A percentile compares a stretch with the other conserved stretches of the same genome.
These are phyloP conservation scores for Tillandsia fasciculata DNA, from an alignment of 176 grass and related monocot species.

Conservation along the genomic window DNA sequence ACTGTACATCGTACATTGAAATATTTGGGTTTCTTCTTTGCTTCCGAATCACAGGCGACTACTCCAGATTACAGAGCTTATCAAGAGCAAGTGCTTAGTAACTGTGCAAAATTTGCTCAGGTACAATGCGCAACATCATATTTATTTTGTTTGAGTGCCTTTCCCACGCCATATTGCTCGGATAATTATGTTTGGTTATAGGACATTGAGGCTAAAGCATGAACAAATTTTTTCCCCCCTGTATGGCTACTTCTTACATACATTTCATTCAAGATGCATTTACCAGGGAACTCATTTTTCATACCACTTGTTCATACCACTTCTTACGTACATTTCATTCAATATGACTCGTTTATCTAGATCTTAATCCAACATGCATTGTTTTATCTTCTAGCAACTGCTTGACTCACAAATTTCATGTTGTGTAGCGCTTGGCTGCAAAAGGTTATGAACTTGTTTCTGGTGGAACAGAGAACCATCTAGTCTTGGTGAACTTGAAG, in stretches of 20 bases:
- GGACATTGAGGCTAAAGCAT: neutral
- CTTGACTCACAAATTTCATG: neutral
- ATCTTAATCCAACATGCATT: neutral
- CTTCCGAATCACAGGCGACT: constrained; percentile 50
- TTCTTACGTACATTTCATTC: neutral
- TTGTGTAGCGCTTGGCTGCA: constrained; percentile 44
- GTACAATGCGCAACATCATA: constrained; percentile 22
- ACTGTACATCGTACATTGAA: neutral
- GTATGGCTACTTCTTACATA: neutral
- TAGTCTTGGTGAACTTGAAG: constrained; percentile 98
- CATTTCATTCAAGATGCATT: neutral
- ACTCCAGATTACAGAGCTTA: constrained; percentile 80
- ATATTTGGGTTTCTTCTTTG: constrained; percentile 1
- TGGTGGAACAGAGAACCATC: constrained; percentile 97
- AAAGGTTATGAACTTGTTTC: constrained; percentile 96
- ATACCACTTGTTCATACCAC: neutral
- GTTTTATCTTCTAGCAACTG: neutral
- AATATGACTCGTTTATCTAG: neutral
- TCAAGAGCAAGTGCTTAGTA: constrained; percentile 95
- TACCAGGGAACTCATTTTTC: neutral
- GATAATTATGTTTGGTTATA: too few species aligned
- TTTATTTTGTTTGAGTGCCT: neutral
- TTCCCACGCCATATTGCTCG: neutral
- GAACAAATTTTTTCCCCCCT: neutral
- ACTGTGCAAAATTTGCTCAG: constrained; percentile 92